These are phyloP conservation scores for Diatrype stigma DNA, from an alignment of 2,329 filamentous ascomycete genomes.

Conservation along the genomic window DNA sequence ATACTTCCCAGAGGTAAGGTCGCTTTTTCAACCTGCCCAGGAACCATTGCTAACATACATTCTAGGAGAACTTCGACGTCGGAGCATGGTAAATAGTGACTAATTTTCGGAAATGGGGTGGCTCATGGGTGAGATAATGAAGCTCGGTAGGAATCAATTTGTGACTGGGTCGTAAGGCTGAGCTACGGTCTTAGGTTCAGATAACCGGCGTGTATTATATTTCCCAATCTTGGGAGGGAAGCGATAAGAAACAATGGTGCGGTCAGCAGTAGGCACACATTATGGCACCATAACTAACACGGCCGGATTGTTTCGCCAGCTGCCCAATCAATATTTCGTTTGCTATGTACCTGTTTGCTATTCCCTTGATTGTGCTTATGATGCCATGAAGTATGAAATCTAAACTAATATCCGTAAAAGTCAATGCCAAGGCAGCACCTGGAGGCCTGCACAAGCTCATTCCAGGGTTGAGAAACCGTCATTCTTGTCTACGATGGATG, in stretches of 20 bases:
- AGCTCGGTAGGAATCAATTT: background rate
- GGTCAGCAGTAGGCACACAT: background rate
- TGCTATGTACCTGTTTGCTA: background rate
- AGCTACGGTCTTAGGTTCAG: background rate
- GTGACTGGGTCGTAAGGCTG: background rate
- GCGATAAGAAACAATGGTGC: background rate
- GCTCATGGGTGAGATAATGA: background rate
- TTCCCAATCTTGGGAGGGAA: background rate
- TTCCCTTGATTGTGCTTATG: no score
- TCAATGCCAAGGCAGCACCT: no score
- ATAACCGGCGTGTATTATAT: background rate
- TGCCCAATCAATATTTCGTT: background rate
- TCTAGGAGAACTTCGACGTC: slow-evolving; percentile 88
- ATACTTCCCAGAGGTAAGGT: slow-evolving; percentile 83
- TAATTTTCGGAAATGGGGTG: background rate
- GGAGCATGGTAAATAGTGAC: slow-evolving; percentile 65
- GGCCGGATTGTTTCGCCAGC: background rate
- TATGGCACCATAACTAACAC: background rate
- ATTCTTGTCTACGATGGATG: no score
- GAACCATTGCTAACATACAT: slow-evolving; percentile 27
- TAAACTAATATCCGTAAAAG: no score
- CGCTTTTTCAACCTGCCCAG: background rate
- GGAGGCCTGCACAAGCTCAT: no score
- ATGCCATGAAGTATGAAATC: no score
- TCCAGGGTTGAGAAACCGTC: no score